phyloP scores from a whole-genome alignment of 2,329 filamentous ascomycete species.

The Ceratocystis alfenasii region DNA sequence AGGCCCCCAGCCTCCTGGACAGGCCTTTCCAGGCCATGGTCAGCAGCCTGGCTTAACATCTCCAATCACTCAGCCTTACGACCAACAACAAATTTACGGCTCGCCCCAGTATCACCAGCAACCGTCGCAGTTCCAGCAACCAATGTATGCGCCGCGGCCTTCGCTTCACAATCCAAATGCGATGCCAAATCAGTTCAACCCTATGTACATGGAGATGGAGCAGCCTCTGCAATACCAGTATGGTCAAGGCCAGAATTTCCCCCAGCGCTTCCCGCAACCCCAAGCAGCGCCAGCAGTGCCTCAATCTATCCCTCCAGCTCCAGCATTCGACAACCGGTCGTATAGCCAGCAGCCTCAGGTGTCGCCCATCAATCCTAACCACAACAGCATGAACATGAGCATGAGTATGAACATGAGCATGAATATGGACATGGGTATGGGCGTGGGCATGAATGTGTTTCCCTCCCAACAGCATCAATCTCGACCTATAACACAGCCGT shows the following conservation, averaged over 20 bases:
- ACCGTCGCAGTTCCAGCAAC: slow-evolving; percentile 25
- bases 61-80: slow-evolving; percentile 24
- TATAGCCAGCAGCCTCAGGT: slow-evolving; percentile 30
- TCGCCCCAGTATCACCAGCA: slow-evolving; percentile 27
- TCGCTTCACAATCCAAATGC: slow-evolving; percentile 26
- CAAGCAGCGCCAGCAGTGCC: slow-evolving; percentile 7
- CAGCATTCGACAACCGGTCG: slow-evolving; percentile 26
- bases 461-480: slow-evolving; percentile 18
- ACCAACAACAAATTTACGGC: slow-evolving; percentile 21
- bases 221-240: slow-evolving; percentile 16
- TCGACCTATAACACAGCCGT: background rate
- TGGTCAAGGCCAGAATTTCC: slow-evolving; percentile 13
- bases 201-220: slow-evolving; percentile 16
- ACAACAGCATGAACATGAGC: slow-evolving; percentile 28
- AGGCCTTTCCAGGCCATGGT: slow-evolving; percentile 26
- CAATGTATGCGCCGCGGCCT: slow-evolving; percentile 20
- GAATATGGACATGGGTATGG: slow-evolving; percentile 14
- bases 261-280: slow-evolving; percentile 10
- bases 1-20: slow-evolving; percentile 28
- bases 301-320: slow-evolving; percentile 1
- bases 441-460: slow-evolving; percentile 13
- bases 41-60: slow-evolving; percentile 24
- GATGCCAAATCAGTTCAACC: slow-evolving; percentile 22
- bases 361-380: slow-evolving; percentile 15
- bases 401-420: slow-evolving; percentile 27